Conservation (phyloP, 495 filamentous ascomycete species). For the Penicillium samsonianum region DNA sequence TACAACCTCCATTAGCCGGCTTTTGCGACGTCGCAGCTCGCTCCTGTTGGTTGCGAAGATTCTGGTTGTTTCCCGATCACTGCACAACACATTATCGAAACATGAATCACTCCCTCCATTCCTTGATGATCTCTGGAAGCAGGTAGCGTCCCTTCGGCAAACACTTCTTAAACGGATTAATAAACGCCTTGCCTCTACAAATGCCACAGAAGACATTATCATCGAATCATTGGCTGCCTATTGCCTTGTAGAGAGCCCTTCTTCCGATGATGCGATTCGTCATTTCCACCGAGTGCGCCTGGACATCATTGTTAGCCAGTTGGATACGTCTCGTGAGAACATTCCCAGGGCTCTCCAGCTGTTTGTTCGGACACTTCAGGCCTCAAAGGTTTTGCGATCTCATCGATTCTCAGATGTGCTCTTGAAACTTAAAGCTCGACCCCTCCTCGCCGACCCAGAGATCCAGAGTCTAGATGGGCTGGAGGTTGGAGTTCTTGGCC, state of each 20-base stretch:
- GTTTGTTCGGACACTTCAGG: conserved; percentile 74
- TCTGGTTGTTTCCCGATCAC: conserved; percentile 69
- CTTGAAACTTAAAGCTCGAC: conserved; percentile 63
- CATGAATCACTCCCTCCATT: conserved; percentile 51
- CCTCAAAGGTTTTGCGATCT: conserved; percentile 74
- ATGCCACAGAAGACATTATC: conserved; percentile 54
- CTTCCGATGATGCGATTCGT: conserved; percentile 73
- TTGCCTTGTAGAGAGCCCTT: conserved; percentile 78
- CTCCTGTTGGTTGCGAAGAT: conserved; percentile 75
- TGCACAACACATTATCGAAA: conserved; percentile 67
- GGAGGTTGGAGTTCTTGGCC: conserved; percentile 75
- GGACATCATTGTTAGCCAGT: conserved; percentile 61
- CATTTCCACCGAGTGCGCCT: conserved; percentile 79
- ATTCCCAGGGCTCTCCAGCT: conserved; percentile 65
- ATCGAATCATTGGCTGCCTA: conserved; percentile 78
- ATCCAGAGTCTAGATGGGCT: conserved; percentile 66
- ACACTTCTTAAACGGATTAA: conserved; percentile 68
- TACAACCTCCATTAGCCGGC: conserved; percentile 53
- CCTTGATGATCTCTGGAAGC: conserved; percentile 62
- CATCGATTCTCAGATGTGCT: conserved; percentile 70
- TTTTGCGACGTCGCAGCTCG: conserved; percentile 59
- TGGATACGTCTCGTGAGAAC: conserved; percentile 47
- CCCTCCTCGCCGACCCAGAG: conserved; percentile 68
- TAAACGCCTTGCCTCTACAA: conserved; percentile 58
- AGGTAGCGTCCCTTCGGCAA: conserved; percentile 58